Evolutionary conservation across 371 early-diverging fungal genomes (phyloP).

Genomic region (Mortierella sp.): DNA sequence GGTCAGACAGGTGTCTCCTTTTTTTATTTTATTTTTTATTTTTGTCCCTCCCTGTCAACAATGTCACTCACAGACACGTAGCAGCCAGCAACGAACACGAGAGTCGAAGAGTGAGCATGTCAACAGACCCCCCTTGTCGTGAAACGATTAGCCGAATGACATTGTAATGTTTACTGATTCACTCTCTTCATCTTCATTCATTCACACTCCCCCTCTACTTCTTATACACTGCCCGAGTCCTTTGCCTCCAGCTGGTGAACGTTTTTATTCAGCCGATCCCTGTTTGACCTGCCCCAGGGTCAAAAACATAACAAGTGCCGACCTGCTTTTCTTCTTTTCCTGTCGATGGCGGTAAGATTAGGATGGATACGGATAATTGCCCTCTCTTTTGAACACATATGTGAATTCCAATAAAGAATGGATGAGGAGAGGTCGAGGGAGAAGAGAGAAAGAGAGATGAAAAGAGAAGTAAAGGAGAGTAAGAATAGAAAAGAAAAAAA

Average conservation of each 20-base stretch:
- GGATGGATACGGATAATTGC: slow-evolving; percentile 20
- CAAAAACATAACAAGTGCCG: neutral
- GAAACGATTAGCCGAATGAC: neutral
- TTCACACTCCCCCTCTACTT: neutral
- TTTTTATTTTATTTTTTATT: too few relatives aligned
- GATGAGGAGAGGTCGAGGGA: neutral
- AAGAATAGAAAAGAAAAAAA: neutral
- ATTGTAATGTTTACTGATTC: neutral
- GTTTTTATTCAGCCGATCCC: neutral
- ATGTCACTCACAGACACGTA: slow-evolving; percentile 15
- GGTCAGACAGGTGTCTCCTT: neutral
- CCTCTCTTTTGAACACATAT: neutral
- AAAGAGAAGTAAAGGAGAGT: neutral
- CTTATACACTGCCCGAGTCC: neutral
- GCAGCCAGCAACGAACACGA: neutral
- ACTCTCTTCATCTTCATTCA: neutral
- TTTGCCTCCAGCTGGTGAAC: slow-evolving; percentile 16
- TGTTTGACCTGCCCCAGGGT: neutral
- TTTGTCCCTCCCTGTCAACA: neutral
- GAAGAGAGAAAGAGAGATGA: neutral
- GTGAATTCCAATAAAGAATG: slow-evolving; percentile 12
- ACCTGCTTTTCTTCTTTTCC: neutral
- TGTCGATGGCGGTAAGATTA: slow-evolving; percentile 28
- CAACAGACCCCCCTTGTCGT: neutral
- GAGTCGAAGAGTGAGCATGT: neutral